Evolutionary conservation across 2,329 filamentous ascomycete species (phyloP).

Genomic region (Talaromyces sp.): DNA sequence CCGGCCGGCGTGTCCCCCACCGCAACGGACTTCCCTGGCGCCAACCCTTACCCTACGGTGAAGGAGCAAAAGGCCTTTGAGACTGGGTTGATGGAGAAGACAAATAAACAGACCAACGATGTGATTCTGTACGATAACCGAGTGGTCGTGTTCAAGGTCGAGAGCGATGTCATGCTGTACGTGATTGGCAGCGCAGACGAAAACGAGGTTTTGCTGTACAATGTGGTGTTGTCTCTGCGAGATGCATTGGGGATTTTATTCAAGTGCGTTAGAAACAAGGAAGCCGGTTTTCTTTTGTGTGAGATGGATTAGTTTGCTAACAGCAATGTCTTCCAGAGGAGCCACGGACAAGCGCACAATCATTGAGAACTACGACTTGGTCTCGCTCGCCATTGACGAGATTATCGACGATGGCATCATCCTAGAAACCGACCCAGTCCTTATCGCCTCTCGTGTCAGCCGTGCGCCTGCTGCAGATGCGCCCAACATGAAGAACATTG

Average conservation of each 20-base stretch:
- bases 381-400: constrained; percentile 90
- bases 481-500: constrained; percentile 81
- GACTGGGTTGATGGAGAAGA: constrained; percentile 92
- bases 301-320: constrained; percentile 12
- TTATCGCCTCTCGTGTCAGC: constrained; percentile 88
- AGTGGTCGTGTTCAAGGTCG: constrained; percentile 95
- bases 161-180: constrained; percentile 95
- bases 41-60: constrained; percentile 76
- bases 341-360: constrained; percentile 96
- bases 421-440: constrained; percentile 91
- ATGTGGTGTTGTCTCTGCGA: constrained; percentile 82
- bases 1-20: constrained; percentile 54
- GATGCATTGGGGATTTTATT: constrained; percentile 87
- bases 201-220: constrained; percentile 96
- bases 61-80: constrained; percentile 97
- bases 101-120: constrained; percentile 88
- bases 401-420: constrained; percentile 94
- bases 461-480: constrained; percentile 86
- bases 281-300: too few relatives aligned
- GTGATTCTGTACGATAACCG: constrained; percentile 97
- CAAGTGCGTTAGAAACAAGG: constrained; percentile 56
- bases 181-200: constrained; percentile 87
- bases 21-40: constrained; percentile 54
- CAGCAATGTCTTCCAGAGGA: constrained; percentile 53
- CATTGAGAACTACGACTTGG: constrained; percentile 96